Base-by-base conservation (phyloP, 805 yeast species). In the Lipomyces mesembrius region DNA sequence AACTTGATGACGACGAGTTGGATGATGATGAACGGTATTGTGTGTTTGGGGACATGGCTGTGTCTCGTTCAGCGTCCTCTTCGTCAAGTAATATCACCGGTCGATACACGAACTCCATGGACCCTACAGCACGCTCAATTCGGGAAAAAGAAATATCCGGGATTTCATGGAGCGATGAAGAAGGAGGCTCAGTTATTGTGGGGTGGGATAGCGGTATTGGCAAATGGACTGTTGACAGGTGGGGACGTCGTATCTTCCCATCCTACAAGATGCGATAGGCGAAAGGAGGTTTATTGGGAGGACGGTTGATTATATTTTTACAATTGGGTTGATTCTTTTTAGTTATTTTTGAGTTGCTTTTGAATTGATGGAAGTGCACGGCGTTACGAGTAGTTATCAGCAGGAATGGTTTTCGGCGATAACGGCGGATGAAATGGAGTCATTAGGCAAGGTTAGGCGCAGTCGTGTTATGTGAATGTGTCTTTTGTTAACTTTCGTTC, bases 131-230 rank as follows among this genome's bases (percentile, higher is more conserved):
- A 11, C 29, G 55, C 25, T 5, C 25, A 29, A 52, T 52, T 29
- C 34, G 63, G n/a, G 74, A 71, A 57, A 68, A 66, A 76, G 78
- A 37, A 72, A 72, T 88, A 9, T 80, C 85, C 20, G 93, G 93
- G 0, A 74, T 89, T 65, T 88, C 86, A 64, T 84, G 90, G 84
- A 77, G 84, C 57, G 81, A 81, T 57, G 83, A 82, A 68, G 75
- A 76, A 20, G 81, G 83, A 8, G 87, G 88, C 0, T 81, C 85
- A 49, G 75, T 89, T 51, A 79, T 86, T 6, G 84, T 89, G 46
- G 93, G 91, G 0, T 83, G 87, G 61, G 88, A 86, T 66, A 85
- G 84, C 56, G 96, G 96, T 0, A 79, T 91, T 25, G 81, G 87
- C 57, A 81, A 83, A 70, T 90, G 94, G 92, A 85, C 84, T 55